Evolutionary conservation across 83 land plant genomes (phyloP).

Genomic region (Isoetes engelmannii): DNA sequence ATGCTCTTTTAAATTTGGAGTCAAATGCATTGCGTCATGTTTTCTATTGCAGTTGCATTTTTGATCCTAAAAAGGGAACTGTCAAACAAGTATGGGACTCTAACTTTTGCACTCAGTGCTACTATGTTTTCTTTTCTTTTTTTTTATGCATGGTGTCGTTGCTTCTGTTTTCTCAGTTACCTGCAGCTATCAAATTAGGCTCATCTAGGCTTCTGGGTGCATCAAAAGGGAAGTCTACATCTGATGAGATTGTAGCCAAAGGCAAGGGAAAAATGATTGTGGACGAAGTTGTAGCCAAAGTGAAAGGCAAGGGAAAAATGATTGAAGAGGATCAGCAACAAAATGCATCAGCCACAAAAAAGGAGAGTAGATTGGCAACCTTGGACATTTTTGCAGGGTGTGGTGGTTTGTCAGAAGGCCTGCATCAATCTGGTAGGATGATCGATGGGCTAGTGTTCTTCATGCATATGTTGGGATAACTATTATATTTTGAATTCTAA

Average conservation of each 20-base stretch:
- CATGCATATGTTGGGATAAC: not conserved
- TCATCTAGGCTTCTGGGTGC: slow-evolving; percentile 10
- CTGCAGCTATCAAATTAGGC: slow-evolving; percentile 49
- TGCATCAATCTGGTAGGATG: slow-evolving; percentile 69
- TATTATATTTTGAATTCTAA: not conserved
- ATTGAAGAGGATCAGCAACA: slow-evolving; percentile 24
- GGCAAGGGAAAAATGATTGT: slow-evolving; percentile 53
- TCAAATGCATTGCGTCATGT: slow-evolving; percentile 46
- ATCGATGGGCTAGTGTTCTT: slow-evolving; percentile 6
- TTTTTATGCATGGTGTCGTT: not conserved
- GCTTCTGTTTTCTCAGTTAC: slow-evolving; percentile 47
- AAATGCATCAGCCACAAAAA: slow-evolving; percentile 11
- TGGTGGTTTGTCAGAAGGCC: slow-evolving; percentile 92
- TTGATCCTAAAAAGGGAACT: slow-evolving; percentile 75
- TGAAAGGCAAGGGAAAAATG: slow-evolving; percentile 16
- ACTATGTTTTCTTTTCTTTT: not conserved
- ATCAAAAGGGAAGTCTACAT: slow-evolving; percentile 10
- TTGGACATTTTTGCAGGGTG: slow-evolving; percentile 99
- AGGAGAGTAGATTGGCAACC: slow-evolving; percentile 43
- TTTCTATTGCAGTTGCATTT: slow-evolving; percentile 71
- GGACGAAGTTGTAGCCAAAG: slow-evolving; percentile 14
- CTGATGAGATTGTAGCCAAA: slow-evolving; percentile 28
- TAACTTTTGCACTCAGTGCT: not conserved
- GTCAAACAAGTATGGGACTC: slow-evolving; percentile 61
- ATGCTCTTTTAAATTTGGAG: slow-evolving; percentile 35